Evolutionary conservation across 208 protist species (phyloP), one percentile per base, ranked within the genome.

Genomic region (Jaenimonas drosophilae): DNA sequence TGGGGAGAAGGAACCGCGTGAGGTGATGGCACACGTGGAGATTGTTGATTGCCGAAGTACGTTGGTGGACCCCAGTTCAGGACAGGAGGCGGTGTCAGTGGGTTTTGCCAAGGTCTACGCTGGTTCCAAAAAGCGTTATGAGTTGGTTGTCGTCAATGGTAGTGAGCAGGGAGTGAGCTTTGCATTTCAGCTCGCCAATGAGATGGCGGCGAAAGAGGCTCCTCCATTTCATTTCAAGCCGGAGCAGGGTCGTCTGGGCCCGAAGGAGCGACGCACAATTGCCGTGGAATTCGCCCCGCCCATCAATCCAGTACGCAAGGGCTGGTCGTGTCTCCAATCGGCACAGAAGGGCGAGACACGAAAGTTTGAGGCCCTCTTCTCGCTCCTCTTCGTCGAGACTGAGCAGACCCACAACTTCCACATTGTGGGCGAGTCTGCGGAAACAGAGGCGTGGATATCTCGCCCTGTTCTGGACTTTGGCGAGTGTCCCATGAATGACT

Each of bases 331-430:
- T 39, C 23, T 31, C 12, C 28, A n/a, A 5, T 25, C 37, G n/a
- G 37, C 37, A 7, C 41, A 7, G 29, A 33, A 24, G 43, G 70
- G 39, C 51, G 36, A 11, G 29, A 37, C 52, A 24, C 19, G 43
- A n/a, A 65, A 61, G 45, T 88, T 73, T 59, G 75, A 90, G 37
- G 65, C 37, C 4, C 64, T 87, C 39, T 94, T 77, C 62, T 76
- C 71, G 21, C 49, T 91, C 4, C 54, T 88, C 6, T 81, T 91
- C 43, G 78, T 94, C 4, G 86, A 94, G 59, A 90, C 77, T 38
- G 86, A 88, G 65, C 70, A 91, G 59, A 72, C 59, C 41, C 71
- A 88, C 49, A 80, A 58, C 26, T 68, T 94, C 28, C 77, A 74
- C 34, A 68, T 90, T 3, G 63, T 64, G 16, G 86, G 82, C 31